Base-by-base conservation (phyloP, 805 yeast genomes). In the Isabelozyma heimii region DNA sequence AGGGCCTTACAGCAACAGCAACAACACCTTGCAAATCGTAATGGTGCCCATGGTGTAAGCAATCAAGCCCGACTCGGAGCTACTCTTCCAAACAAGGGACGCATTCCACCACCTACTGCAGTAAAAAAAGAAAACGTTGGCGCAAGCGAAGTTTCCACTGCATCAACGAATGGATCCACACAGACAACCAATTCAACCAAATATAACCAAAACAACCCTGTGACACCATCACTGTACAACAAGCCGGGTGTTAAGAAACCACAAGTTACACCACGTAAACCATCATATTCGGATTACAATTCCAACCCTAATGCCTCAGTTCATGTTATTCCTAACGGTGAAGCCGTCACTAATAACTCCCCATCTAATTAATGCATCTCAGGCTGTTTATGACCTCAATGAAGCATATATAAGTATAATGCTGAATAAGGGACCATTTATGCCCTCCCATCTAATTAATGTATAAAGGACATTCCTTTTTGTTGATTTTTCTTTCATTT, bases 1-100 rank as follows among this genome's bases (percentile, higher is more conserved):
- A 59, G 77, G 47, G 76, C 75, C 5, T 54, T 72, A 44, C 75
- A 72, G 45, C 73, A 70, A 50, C 76, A 71, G 40, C 77, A 70
- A 49, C 42, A 40, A 37, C 40, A 37, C 7, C 12, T 37, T 37
- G 40, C 40, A 12, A 37, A 37, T n/a, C 16, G 20, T 14, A 37
- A 37, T 16, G 16, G 15, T 37, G 40, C 14, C 16, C 42, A 40
- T 8, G n/a, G 14, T 8, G 35, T 30, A 30, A 9, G 35, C 35
- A 30, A 13, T 13, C 35, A 30, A 20, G 24, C 24, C 24, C 35
- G 35, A 30, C 35, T 30, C 1, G 35, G 35, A 30, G n/a, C 35
- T 13, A 30, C 35, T 13, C n/a, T 30, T 9, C 35, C 35, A 9
- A 30, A 9, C 35, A 30, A 30, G 8, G 35, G 35, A 10, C 35